A percentile compares a stretch with the other conserved stretches of the same genome.
Evolutionary conservation across 305 asterid genomes (phyloP).

Genomic region (Stenogyne calaminthoides): DNA sequence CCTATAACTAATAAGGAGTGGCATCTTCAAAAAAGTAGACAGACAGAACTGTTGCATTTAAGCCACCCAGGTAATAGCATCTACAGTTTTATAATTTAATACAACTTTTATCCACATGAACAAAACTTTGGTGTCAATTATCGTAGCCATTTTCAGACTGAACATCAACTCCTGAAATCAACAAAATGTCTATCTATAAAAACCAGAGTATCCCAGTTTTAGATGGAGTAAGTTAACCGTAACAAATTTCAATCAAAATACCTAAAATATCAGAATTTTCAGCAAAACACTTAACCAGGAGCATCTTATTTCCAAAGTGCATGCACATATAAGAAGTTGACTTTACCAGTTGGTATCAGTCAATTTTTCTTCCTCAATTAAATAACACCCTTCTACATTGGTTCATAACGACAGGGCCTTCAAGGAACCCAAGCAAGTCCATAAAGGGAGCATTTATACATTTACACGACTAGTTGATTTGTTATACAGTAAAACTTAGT

Average conservation of each 20-base stretch:
- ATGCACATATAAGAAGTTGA: not conserved
- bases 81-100: not conserved
- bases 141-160: slow-evolving; percentile 4
- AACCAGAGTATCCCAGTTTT: not conserved
- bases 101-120: slow-evolving; percentile 10
- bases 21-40: slow-evolving; percentile 13
- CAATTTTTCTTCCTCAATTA: slow-evolving; percentile 8
- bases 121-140: slow-evolving; percentile 5
- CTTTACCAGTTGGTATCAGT: slow-evolving; percentile 3
- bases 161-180: not conserved
- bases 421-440: slow-evolving; percentile 3
- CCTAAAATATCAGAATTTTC: not conserved
- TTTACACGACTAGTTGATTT: not conserved
- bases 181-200: not conserved
- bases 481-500: slow-evolving; percentile 1
- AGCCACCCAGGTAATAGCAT: slow-evolving; percentile 10
- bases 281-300: not conserved
- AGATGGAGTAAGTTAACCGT: not conserved
- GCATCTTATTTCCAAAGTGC: not conserved
- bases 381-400: not conserved
- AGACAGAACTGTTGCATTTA: slow-evolving; percentile 12
- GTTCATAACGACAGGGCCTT: slow-evolving; percentile 10
- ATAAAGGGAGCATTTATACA: not conserved
- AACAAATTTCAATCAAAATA: not conserved
- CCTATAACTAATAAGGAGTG: slow-evolving; percentile 9